Conservation (phyloP, 2,329 filamentous ascomycete genomes). For the Triangularia verruculosa region DNA sequence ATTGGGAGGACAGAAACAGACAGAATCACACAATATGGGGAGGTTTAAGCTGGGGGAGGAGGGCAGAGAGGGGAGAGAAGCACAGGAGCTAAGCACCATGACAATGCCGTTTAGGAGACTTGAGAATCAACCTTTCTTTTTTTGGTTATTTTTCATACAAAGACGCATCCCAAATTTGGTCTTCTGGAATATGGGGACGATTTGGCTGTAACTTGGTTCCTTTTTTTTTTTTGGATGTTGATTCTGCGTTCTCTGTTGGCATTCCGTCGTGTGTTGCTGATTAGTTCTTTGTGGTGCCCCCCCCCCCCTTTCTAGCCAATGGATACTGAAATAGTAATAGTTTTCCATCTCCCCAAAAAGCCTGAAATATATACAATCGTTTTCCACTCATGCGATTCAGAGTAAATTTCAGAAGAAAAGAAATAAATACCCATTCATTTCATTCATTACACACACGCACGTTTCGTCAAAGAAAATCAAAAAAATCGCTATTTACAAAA, state of each 20-base stretch:
- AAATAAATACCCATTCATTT: no score
- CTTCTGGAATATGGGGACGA: background rate
- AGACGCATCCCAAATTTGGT: background rate
- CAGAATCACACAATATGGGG: background rate
- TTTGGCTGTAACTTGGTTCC: background rate
- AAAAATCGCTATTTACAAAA: background rate
- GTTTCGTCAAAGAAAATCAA: no score
- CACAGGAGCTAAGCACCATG: slow-evolving; percentile 12
- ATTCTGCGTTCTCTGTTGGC: background rate
- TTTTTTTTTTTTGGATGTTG: background rate
- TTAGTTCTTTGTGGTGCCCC: background rate
- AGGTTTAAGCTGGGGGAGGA: background rate
- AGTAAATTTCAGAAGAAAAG: no score
- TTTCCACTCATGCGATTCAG: no score
- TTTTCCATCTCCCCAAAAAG: background rate
- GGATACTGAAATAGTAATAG: background rate
- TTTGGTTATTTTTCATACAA: background rate
- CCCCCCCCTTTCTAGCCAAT: background rate
- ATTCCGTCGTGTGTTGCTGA: no score
- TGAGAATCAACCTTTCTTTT: background rate
- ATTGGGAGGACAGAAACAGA: background rate
- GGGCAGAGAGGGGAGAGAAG: background rate
- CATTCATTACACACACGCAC: no score
- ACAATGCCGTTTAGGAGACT: background rate
- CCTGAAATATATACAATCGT: background rate